phyloP scores from a whole-genome alignment of 495 filamentous ascomycete species.

The Penicillium canariense region DNA sequence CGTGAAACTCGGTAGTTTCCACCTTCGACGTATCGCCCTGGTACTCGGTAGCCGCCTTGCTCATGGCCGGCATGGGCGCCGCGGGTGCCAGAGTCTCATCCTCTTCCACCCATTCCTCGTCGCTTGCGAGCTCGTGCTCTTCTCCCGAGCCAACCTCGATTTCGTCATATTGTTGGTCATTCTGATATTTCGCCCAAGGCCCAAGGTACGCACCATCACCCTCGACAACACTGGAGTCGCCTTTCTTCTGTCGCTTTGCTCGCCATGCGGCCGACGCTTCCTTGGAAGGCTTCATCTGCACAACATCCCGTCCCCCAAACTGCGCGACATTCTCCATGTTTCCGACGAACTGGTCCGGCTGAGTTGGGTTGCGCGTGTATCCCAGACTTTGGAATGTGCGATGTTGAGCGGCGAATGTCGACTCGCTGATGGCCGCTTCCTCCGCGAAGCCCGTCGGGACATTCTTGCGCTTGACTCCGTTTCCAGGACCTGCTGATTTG shows the following conservation, averaged over 20 bases:
- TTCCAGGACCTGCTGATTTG: conserved; percentile 55
- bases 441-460: conserved; percentile 86
- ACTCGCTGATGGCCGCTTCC: conserved; percentile 84
- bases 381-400: conserved; percentile 67
- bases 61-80: conserved; percentile 50
- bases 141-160: conserved; percentile 42
- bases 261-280: conserved; percentile 63
- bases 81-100: conserved; percentile 41
- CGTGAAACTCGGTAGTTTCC: conserved; percentile 89
- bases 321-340: conserved; percentile 49
- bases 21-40: conserved; percentile 50
- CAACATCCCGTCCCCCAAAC: conserved; percentile 54
- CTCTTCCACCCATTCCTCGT: conserved; percentile 75
- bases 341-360: conserved; percentile 52
- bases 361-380: conserved; percentile 56
- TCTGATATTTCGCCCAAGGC: conserved; percentile 87
- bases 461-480: conserved; percentile 77
- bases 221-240: conserved; percentile 77
- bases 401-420: conserved; percentile 81
- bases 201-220: conserved; percentile 86
- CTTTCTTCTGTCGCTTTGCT: conserved; percentile 75
- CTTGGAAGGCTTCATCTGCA: conserved; percentile 62
- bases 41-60: conserved; percentile 60
- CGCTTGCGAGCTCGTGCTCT: conserved; percentile 65
- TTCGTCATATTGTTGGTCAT: conserved; percentile 62